Evolutionary conservation across 305 asterid genomes (phyloP).

Genomic region (Striga hermonthica): DNA sequence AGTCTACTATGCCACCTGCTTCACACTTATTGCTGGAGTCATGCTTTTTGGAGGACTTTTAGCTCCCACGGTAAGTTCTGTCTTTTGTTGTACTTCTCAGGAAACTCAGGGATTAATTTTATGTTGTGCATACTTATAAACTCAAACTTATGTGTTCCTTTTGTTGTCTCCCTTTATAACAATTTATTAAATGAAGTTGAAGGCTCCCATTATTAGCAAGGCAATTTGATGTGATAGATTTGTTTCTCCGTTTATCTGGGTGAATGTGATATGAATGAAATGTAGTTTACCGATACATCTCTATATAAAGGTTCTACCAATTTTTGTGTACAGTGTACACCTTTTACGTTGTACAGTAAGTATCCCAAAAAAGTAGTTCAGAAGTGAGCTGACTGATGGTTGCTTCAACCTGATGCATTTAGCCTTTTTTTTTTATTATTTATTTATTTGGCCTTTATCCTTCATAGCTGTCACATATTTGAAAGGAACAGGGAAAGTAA

Average conservation of each 20-base stretch:
- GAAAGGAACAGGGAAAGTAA: neutral
- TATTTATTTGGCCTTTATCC: neutral
- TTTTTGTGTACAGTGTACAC: neutral
- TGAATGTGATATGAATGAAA: too few relatives aligned
- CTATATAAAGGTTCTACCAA: neutral
- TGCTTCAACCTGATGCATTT: neutral
- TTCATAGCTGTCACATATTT: neutral
- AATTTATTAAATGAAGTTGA: too few relatives aligned
- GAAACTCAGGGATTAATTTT: neutral
- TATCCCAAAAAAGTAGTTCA: neutral
- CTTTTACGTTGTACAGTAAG: neutral
- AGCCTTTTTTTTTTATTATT: conserved; percentile 16
- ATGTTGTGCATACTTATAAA: neutral
- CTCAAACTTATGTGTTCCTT: neutral
- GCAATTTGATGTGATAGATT: too few relatives aligned
- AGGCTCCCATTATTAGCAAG: too few relatives aligned
- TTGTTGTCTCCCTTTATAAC: too few relatives aligned
- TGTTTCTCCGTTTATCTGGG: too few relatives aligned
- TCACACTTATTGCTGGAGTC: conserved; percentile 70
- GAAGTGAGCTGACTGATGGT: conserved; percentile 4
- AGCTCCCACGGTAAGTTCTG: conserved; percentile 68
- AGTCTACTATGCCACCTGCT: conserved; percentile 61
- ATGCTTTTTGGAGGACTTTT: conserved; percentile 79
- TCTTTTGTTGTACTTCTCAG: conserved; percentile 1
- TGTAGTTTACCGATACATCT: too few relatives aligned